A percentile compares a stretch with the other conserved stretches of the same genome.
Conservation (phyloP, 805 yeast species). For the Candida anglica region DNA sequence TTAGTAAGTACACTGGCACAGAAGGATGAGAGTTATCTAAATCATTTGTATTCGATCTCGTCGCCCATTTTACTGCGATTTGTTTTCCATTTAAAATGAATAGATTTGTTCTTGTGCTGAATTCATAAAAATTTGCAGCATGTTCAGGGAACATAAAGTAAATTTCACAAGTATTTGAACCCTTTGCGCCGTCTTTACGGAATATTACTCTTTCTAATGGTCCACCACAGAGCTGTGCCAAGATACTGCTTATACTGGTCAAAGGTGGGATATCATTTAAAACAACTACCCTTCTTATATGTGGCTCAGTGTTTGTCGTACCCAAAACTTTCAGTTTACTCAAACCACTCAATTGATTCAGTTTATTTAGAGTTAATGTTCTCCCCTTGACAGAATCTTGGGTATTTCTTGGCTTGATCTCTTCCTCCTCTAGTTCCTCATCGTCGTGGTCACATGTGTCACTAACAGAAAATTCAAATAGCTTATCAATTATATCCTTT, state of each 20-base stretch:
- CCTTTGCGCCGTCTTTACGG: slow-evolving; percentile 4
- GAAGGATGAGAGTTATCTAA: slow-evolving; percentile 14
- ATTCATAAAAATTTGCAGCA: slow-evolving; percentile 53
- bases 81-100: slow-evolving; percentile 57
- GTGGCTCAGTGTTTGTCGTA: no score
- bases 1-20: slow-evolving; percentile 17
- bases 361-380: no score
- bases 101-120: slow-evolving; percentile 45
- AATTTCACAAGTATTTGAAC: slow-evolving; percentile 32
- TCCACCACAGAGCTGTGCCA: slow-evolving; percentile 64
- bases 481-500: no score
- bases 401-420: no score
- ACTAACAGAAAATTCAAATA: no score
- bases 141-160: slow-evolving; percentile 49
- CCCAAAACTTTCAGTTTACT: no score
- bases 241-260: slow-evolving; percentile 46
- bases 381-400: no score
- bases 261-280: slow-evolving; percentile 35
- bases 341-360: no score
- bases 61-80: slow-evolving; percentile 47
- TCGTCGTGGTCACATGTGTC: no score
- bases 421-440: no score
- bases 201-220: slow-evolving; percentile 53
- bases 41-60: slow-evolving; percentile 17
- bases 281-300: slow-evolving; percentile 25